Base-by-base conservation (phyloP, 345 rosid genomes). In the Geranium rotundifolium region DNA sequence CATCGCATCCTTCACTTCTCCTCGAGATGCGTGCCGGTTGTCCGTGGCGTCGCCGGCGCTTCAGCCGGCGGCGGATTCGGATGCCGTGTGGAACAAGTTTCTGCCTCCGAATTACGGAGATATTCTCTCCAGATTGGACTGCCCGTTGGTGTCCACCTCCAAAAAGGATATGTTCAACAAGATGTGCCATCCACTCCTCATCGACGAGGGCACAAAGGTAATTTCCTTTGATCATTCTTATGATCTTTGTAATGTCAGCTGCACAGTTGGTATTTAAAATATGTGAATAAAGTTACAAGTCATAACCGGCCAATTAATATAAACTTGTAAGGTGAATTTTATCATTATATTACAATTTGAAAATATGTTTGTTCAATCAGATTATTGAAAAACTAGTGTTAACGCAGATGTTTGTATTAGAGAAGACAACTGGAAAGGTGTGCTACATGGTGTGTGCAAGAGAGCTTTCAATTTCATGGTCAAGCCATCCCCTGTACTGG, bases 121-220 rank as follows among this genome's bases (percentile, higher is more conserved):
- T 34, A 34, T 34, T 34, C 41, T 34, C 41, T 34, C 41, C 41
- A 5, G 41, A 8, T 34, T 34, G 41, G 41, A 34, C 41, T 8
- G 41, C 10, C 41, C 41, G 7, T 34, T 34, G 41, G 41, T 34
- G 41, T 34, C 10, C 41, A 34, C 41, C 41, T 80, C 95, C 1
- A 88, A 77, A 74, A 88, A 83, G n/a, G 71, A 85, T 74, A 76
- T 88, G 64, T 88, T 76, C 66, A 59, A 20, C 63, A 69, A 27
- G 29, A 79, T 83, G 2, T 83, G 87, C 67, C 56, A 71, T 17
- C 71, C 85, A 0, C 16, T 85, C 75, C 72, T 77, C 62, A 39
- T 85, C 0, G 85, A 82, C 54, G 73, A 67, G 64, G 86, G 84
- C 16, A 66, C 19, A 58, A 73, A 70, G 85, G 87, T 34, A 34